Conservation (phyloP, 2,329 filamentous ascomycete species). For the Alternaria viburni region DNA sequence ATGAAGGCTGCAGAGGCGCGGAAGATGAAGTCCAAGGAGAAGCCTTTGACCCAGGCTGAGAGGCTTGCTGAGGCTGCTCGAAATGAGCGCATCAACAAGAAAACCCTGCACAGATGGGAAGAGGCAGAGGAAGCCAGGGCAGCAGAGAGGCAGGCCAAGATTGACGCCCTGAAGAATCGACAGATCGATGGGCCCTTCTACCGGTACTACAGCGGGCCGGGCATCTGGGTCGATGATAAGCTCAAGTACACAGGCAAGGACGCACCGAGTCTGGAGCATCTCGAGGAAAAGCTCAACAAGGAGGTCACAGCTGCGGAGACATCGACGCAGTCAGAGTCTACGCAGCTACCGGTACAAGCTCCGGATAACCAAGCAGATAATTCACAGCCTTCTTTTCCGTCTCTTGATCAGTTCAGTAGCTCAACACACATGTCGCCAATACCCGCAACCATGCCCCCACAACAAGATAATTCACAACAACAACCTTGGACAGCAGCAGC, state of each 20-base stretch:
- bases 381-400: constrained; percentile 1
- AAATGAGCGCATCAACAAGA: constrained; percentile 85
- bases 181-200: constrained; percentile 88
- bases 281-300: constrained; percentile 47
- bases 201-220: constrained; percentile 91
- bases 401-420: constrained; percentile 14
- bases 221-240: constrained; percentile 78
- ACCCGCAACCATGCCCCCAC: constrained; percentile 21
- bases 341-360: not conserved
- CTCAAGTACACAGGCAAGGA: constrained; percentile 69
- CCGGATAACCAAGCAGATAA: not conserved
- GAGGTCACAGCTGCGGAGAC: constrained; percentile 20
- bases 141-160: constrained; percentile 79
- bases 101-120: constrained; percentile 92
- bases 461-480: constrained; percentile 20
- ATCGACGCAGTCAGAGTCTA: constrained; percentile 11
- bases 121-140: constrained; percentile 88
- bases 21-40: constrained; percentile 76
- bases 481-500: constrained; percentile 28
- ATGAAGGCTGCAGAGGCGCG: constrained; percentile 67
- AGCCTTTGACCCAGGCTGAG: constrained; percentile 85
- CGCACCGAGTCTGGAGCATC: constrained; percentile 43
- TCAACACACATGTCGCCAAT: constrained; percentile 18
- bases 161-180: constrained; percentile 86
- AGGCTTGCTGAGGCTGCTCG: constrained; percentile 80